phyloP scores from a whole-genome alignment of 352 stramenopile genomes.

The Phytophthora podocarpi region DNA sequence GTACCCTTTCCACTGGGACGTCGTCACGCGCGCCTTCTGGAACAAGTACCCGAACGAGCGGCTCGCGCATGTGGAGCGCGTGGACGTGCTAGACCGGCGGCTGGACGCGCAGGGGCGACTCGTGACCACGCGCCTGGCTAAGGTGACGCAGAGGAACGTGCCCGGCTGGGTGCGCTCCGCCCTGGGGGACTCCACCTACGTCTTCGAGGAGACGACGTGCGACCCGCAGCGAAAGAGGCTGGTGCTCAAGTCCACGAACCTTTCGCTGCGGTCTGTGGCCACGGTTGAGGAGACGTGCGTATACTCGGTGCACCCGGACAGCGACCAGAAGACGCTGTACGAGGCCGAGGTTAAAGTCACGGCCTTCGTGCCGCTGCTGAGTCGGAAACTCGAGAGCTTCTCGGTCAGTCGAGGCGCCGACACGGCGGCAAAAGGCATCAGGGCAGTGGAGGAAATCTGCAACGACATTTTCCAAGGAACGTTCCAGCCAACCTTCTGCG shows the following conservation, averaged over 20 bases:
- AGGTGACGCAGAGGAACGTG: slow-evolving; percentile 79
- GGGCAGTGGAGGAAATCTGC: slow-evolving; percentile 81
- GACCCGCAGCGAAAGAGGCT: slow-evolving; percentile 68
- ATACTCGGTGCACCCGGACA: slow-evolving; percentile 73
- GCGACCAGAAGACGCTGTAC: slow-evolving; percentile 65
- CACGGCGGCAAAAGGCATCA: slow-evolving; percentile 81
- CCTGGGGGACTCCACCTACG: slow-evolving; percentile 74
- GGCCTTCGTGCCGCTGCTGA: slow-evolving; percentile 82
- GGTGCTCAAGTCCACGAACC: slow-evolving; percentile 83
- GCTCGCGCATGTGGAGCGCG: slow-evolving; percentile 80
- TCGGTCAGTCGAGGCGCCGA: slow-evolving; percentile 73
- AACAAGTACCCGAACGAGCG: slow-evolving; percentile 89
- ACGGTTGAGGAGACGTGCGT: slow-evolving; percentile 86
- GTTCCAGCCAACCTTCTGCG: slow-evolving; percentile 70
- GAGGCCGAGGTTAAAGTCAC: slow-evolving; percentile 77
- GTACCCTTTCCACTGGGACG: slow-evolving; percentile 85
- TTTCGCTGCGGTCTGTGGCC: slow-evolving; percentile 76
- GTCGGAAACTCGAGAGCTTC: slow-evolving; percentile 84
- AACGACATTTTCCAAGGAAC: slow-evolving; percentile 87
- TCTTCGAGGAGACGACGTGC: slow-evolving; percentile 84
- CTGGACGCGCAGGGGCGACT: slow-evolving; percentile 73
- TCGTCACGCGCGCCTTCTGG: slow-evolving; percentile 87
- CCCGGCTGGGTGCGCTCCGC: slow-evolving; percentile 73
- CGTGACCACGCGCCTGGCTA: slow-evolving; percentile 69
- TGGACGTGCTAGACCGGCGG: slow-evolving; percentile 79